These are phyloP conservation scores for Penicillium digitatum DNA, from an alignment of 2,329 filamentous ascomycete genomes.

Conservation along the genomic window DNA sequence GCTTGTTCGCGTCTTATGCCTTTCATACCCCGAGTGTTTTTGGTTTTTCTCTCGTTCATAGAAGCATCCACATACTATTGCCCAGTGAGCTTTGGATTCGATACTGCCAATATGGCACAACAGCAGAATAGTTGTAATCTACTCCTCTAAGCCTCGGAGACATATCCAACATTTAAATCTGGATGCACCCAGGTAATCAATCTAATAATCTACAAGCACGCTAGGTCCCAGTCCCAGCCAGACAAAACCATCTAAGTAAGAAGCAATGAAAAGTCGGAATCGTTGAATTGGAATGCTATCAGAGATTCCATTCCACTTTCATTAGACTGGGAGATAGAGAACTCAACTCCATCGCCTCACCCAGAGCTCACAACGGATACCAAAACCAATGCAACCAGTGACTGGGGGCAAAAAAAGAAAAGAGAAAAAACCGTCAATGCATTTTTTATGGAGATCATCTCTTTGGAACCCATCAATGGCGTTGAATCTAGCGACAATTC, in stretches of 20 bases:
- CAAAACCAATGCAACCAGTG: conserved; percentile 22
- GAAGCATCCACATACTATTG: not conserved
- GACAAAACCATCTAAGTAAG: conserved; percentile 5
- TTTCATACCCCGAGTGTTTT: conserved; percentile 17
- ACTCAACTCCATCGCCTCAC: conserved; percentile 22
- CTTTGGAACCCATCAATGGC: conserved; percentile 25
- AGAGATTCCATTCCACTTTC: conserved; percentile 28
- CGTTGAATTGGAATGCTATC: conserved; percentile 28
- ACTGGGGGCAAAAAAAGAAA: conserved; percentile 24
- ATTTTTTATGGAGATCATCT: conserved; percentile 26
- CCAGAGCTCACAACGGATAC: conserved; percentile 15
- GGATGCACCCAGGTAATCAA: not conserved
- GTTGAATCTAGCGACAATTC: conserved; percentile 28
- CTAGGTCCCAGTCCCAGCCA: not conserved
- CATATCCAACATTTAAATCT: not conserved
- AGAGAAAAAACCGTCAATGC: conserved; percentile 28
- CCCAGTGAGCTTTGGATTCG: too few relatives aligned
- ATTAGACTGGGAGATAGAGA: conserved; percentile 20
- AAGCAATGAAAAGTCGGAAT: conserved; percentile 20
- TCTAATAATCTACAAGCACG: not conserved
- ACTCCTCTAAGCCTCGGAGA: not conserved
- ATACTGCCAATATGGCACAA: not conserved
- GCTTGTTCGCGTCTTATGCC: conserved; percentile 8
- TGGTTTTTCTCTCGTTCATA: not conserved
- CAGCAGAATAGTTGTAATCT: not conserved